A percentile compares a stretch with the other conserved stretches of the same genome.
These are phyloP conservation scores for Fusarium armeniacum DNA, from an alignment of 2,329 filamentous ascomycete genomes.

Conservation along the genomic window DNA sequence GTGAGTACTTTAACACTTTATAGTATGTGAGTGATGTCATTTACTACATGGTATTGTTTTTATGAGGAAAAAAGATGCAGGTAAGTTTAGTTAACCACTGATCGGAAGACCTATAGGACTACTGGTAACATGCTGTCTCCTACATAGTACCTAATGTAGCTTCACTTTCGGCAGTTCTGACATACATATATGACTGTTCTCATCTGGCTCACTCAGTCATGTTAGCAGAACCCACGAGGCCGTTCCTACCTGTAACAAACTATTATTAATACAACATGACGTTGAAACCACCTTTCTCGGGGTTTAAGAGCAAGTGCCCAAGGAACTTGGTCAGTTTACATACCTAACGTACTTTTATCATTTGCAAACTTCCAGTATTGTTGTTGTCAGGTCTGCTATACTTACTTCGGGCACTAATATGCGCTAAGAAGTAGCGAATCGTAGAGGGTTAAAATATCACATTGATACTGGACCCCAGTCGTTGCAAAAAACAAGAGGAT, in stretches of 20 bases:
- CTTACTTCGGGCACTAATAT: conserved; percentile 7
- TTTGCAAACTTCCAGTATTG: conserved; percentile 15
- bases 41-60: not conserved
- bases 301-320: not conserved
- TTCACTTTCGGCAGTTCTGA: conserved; percentile 6
- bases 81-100: not conserved
- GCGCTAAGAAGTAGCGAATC: conserved; percentile 12
- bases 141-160: not conserved
- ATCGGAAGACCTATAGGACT: not conserved
- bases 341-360: conserved; percentile 4
- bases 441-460: not conserved
- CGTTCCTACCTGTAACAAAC: not conserved
- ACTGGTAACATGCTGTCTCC: not conserved
- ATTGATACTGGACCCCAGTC: not conserved
- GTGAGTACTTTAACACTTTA: not conserved
- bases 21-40: not conserved
- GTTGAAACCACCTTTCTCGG: conserved; percentile 10
- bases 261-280: conserved; percentile 19
- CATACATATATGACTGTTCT: not conserved
- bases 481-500: not conserved
- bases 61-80: not conserved
- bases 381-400: not conserved
- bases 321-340: conserved; percentile 23
- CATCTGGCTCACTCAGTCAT: conserved; percentile 3
- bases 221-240: not conserved